Base-by-base conservation (phyloP, 371 early-diverging fungal genomes). In the Capillidium rhysosporum region DNA sequence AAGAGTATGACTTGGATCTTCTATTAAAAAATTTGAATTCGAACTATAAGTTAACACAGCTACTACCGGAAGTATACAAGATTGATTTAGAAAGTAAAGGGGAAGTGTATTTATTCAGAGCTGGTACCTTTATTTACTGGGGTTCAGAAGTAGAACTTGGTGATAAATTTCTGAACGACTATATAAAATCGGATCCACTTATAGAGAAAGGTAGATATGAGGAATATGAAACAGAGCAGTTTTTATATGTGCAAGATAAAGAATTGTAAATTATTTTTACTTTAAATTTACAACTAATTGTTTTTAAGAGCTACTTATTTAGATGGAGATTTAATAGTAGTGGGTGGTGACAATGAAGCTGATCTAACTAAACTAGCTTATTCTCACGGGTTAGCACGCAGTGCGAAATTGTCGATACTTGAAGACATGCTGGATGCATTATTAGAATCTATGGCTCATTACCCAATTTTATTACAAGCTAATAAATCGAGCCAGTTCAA, bases 381-480 rank as follows among this genome's bases (percentile, higher is more conserved):
- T 51, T 51, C 51, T 20, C 34, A 51, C 34, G 51, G 51, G 21
- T 38, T 51, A 31, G 51, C 51, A 8, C 30, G 51, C 8, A 51
- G 51, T 51, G 51, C 51, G 8, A 51, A 51, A 23, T 24, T 51
- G 4, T 34, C 34, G 10, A 29, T 51, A 4, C 23, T 51, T 7
- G 51, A 51, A 34, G 51, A 51, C 20, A 31, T 31, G 30, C 34
- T 51, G 21, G 51, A 51, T 51, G 28, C 7, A 7, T 21, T 51
- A 2, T 38, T 51, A 12, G 20, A 51, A 38, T 34, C 34, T 4
- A 51, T 51, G 51, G 18, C 34, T n/a, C 51, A 51, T 24, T 51
- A 51, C 34, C 51, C 51, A 5, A 25, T 51, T 9, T 14, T 51
- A 4, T 24, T 51, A 18, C 34, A 34, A 39, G 16, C 10, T 8